phyloP scores from a whole-genome alignment of 371 early-diverging fungal genomes.

The Rhizopus microsporus region DNA sequence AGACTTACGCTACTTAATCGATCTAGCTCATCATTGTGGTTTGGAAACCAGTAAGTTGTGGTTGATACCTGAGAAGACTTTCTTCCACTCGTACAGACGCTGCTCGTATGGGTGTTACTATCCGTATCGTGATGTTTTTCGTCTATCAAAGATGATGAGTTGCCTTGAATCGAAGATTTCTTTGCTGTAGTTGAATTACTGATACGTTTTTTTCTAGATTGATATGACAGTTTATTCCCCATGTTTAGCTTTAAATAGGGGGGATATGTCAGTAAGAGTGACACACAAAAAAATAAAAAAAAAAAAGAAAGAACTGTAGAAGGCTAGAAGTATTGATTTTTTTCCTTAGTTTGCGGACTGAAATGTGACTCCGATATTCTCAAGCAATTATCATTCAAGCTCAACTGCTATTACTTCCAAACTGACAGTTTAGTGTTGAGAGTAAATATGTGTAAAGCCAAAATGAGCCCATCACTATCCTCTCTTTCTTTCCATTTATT shows the following conservation, averaged over 20 bases:
- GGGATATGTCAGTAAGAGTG: not conserved
- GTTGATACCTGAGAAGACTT: conserved; percentile 20
- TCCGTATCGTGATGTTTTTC: not conserved
- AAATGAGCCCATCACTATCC: too few relatives aligned
- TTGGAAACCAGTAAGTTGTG: conserved; percentile 48
- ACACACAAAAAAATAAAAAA: not conserved
- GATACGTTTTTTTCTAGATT: not conserved
- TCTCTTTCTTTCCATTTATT: too few relatives aligned
- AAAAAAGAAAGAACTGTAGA: not conserved
- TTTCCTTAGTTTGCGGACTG: too few relatives aligned
- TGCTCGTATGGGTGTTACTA: conserved; percentile 2
- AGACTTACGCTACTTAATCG: conserved; percentile 38
- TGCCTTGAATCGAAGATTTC: not conserved
- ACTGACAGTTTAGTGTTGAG: too few relatives aligned
- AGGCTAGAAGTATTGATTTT: too few relatives aligned
- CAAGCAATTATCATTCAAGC: too few relatives aligned
- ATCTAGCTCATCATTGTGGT: conserved; percentile 46
- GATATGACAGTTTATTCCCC: not conserved
- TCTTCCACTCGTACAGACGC: conserved; percentile 10
- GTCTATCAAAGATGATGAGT: not conserved
- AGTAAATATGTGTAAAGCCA: too few relatives aligned
- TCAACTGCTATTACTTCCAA: too few relatives aligned
- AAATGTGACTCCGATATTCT: too few relatives aligned
- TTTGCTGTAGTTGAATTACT: not conserved
- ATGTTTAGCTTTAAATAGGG: not conserved